Evolutionary conservation across 2,329 filamentous ascomycete genomes (phyloP).

Genomic region (Dactylellina haptotyla): DNA sequence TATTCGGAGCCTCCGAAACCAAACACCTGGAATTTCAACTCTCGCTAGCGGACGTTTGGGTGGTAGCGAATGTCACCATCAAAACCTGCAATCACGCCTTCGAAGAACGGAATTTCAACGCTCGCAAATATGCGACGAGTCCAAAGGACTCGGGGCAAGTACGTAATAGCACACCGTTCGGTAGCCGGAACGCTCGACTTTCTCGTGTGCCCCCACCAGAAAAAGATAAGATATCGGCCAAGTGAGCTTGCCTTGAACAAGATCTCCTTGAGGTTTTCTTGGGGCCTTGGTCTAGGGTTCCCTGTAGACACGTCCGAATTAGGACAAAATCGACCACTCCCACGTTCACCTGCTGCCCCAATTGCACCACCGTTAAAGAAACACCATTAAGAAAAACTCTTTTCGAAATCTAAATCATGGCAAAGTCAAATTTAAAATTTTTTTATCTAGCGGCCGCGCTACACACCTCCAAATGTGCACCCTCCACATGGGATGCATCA

Average conservation of each 20-base stretch:
- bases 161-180: conserved; percentile 26
- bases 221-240: conserved; percentile 43
- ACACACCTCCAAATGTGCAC: too few species aligned
- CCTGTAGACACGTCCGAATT: conserved; percentile 17
- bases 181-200: conserved; percentile 14
- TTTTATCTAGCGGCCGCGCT: too few species aligned
- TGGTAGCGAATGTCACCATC: conserved; percentile 25
- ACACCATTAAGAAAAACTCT: too few species aligned
- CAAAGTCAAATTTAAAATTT: neutral
- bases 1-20: conserved; percentile 21
- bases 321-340: conserved; percentile 12
- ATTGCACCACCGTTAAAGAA: neutral
- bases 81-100: conserved; percentile 37
- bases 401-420: too few species aligned
- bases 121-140: neutral
- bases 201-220: neutral
- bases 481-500: neutral
- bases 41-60: conserved; percentile 12
- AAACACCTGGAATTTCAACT: conserved; percentile 20
- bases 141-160: neutral
- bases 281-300: conserved; percentile 26
- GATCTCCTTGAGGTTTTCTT: conserved; percentile 7
- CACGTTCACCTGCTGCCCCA: conserved; percentile 11
- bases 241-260: conserved; percentile 41
- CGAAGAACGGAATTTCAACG: conserved; percentile 1